Evolutionary conservation across 2,329 filamentous ascomycete species (phyloP).

Genomic region (Penicillium sp.): DNA sequence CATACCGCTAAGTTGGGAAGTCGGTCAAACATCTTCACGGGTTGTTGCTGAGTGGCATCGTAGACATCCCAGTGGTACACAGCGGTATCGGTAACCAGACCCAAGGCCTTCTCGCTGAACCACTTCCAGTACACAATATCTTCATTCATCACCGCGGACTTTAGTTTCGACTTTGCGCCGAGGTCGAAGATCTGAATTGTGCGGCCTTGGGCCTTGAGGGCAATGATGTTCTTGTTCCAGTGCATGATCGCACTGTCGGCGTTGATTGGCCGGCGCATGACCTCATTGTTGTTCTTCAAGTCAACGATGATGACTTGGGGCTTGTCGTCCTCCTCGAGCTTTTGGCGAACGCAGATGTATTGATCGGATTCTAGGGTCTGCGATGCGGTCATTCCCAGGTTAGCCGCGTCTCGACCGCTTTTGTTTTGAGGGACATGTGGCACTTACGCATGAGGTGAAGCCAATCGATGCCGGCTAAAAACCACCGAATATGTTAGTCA

Average conservation of each 20-base stretch:
- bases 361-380: constrained; percentile 97
- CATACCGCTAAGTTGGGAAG: constrained; percentile 83
- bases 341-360: constrained; percentile 95
- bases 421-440: constrained; percentile 6
- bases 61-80: constrained; percentile 99
- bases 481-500: constrained; percentile 27
- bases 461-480: constrained; percentile 70
- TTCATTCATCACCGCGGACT: constrained; percentile 94
- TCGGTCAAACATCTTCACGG: constrained; percentile 91
- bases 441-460: constrained; percentile 81
- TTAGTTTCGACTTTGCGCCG: constrained; percentile 88
- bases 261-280: constrained; percentile 93
- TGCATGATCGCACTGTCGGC: constrained; percentile 99
- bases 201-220: constrained; percentile 87
- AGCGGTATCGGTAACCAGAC: constrained; percentile 83
- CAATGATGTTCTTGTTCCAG: constrained; percentile 94
- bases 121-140: constrained; percentile 99
- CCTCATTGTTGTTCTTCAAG: constrained; percentile 95
- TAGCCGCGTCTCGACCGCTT: constrained; percentile 13
- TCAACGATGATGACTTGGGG: constrained; percentile 97
- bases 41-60: constrained; percentile 73
- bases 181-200: constrained; percentile 98
- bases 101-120: constrained; percentile 86
- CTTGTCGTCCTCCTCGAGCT: constrained; percentile 78
- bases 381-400: constrained; percentile 19